phyloP scores from a whole-genome alignment of 1,284 basidiomycete species.

The Trametes versicolor region DNA sequence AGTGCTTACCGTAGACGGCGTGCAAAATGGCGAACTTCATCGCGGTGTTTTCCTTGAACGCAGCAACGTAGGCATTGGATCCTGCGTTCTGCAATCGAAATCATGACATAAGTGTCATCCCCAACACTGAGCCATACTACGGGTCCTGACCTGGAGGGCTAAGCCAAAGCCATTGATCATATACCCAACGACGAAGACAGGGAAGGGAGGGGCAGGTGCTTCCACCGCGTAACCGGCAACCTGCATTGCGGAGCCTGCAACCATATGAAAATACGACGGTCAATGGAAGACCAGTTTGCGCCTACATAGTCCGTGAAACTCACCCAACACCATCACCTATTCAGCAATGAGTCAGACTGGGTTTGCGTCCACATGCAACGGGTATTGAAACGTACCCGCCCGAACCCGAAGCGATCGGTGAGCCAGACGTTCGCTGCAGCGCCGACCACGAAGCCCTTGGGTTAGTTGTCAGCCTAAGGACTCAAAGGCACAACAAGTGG shows the following conservation, averaged over 20 bases:
- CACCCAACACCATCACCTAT: constrained; percentile 43
- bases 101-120: constrained; percentile 35
- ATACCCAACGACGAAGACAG: constrained; percentile 67
- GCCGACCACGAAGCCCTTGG: constrained; percentile 57
- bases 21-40: constrained; percentile 71
- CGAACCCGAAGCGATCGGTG: constrained; percentile 63
- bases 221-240: constrained; percentile 63
- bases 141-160: constrained; percentile 50
- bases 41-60: constrained; percentile 53
- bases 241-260: constrained; percentile 45
- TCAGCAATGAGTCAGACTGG: background rate
- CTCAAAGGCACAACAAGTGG: background rate
- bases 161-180: constrained; percentile 72
- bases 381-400: constrained; percentile 52
- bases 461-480: background rate
- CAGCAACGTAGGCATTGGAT: constrained; percentile 61
- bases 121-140: background rate
- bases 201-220: constrained; percentile 71
- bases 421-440: constrained; percentile 60
- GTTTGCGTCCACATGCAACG: background rate
- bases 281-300: background rate
- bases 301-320: background rate
- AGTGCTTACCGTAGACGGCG: constrained; percentile 50
- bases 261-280: background rate
- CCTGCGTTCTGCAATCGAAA: constrained; percentile 49